These are phyloP conservation scores for Ophiostoma montium DNA, from an alignment of 2,329 filamentous ascomycete genomes.

Conservation along the genomic window DNA sequence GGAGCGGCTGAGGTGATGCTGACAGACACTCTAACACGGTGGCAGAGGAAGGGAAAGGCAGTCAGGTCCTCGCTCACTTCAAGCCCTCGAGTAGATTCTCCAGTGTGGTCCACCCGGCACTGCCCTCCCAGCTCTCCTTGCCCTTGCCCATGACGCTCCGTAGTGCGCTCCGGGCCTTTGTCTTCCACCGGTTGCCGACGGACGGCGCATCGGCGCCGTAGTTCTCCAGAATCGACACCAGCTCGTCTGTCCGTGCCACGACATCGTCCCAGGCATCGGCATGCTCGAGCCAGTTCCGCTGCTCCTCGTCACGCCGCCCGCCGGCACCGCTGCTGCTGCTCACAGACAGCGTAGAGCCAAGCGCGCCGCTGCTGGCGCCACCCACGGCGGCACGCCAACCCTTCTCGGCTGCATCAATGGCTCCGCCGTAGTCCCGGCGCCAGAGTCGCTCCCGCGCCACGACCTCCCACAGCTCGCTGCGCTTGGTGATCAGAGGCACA, in stretches of 20 bases:
- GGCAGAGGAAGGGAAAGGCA: too few relatives aligned
- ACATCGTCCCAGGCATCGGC: slow-evolving; percentile 55
- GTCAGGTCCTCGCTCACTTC: not conserved
- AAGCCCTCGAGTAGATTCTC: slow-evolving; percentile 41
- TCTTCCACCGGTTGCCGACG: slow-evolving; percentile 71
- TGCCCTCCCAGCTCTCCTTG: slow-evolving; percentile 72
- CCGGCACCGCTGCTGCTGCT: slow-evolving; percentile 11
- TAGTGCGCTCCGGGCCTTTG: slow-evolving; percentile 75
- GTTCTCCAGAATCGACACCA: slow-evolving; percentile 74
- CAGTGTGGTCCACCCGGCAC: slow-evolving; percentile 49
- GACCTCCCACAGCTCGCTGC: slow-evolving; percentile 63
- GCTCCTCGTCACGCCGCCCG: slow-evolving; percentile 16
- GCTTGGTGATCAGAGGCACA: slow-evolving; percentile 70
- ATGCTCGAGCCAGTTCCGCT: slow-evolving; percentile 42
- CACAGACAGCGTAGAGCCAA: slow-evolving; percentile 30
- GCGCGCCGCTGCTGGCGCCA: slow-evolving; percentile 12
- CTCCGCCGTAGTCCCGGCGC: slow-evolving; percentile 53
- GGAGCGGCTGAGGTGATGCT: too few relatives aligned
- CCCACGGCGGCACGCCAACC: slow-evolving; percentile 63
- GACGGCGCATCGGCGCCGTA: slow-evolving; percentile 51
- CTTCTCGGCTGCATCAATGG: slow-evolving; percentile 75
- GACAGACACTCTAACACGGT: too few relatives aligned
- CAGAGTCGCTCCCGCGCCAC: slow-evolving; percentile 60
- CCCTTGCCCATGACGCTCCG: slow-evolving; percentile 71
- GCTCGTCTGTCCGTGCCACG: slow-evolving; percentile 63